Evolutionary conservation across 805 yeast species (phyloP).

Genomic region (Sungouiozyma ichnusensis): DNA sequence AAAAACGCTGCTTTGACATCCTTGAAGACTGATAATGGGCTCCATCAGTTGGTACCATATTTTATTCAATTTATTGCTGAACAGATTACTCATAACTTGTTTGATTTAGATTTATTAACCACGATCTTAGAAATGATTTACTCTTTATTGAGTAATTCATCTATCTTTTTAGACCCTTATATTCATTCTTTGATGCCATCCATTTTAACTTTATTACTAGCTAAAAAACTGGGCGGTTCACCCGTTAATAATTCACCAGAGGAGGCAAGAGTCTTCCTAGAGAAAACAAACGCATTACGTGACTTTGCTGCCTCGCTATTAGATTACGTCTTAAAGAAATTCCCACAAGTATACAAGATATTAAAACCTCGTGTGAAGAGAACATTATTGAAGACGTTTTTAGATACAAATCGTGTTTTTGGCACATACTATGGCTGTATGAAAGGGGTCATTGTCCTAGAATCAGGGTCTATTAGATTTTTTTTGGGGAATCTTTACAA

Average conservation of each 20-base stretch:
- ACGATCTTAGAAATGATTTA: conserved; percentile 86
- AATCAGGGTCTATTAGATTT: conserved; percentile 78
- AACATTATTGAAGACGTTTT: conserved; percentile 80
- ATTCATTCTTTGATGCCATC: conserved; percentile 98
- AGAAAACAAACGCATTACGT: conserved; percentile 50
- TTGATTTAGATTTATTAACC: conserved; percentile 56
- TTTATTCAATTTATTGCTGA: conserved; percentile 94
- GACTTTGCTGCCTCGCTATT: conserved; percentile 81
- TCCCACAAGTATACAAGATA: conserved; percentile 79
- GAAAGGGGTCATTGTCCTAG: conserved; percentile 72
- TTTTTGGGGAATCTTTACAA: conserved; percentile 73
- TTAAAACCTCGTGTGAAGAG: conserved; percentile 89
- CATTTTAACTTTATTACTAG: conserved; percentile 75
- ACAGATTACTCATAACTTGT: conserved; percentile 79
- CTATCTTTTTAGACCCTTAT: conserved; percentile 87
- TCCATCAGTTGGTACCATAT: conserved; percentile 93
- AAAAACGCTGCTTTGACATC: conserved; percentile 77
- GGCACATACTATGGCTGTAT: conserved; percentile 92
- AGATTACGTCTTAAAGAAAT: conserved; percentile 64
- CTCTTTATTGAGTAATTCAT: conserved; percentile 70
- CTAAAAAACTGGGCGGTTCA: conserved; percentile 68
- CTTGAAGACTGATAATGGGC: conserved; percentile 83
- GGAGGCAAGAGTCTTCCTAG: conserved; percentile 28
- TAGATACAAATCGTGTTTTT: conserved; percentile 71
- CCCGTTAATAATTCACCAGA: conserved; percentile 22